A percentile compares a stretch with the other conserved stretches of the same genome.
Conservation (phyloP, 2,329 filamentous ascomycete genomes). For the Epichloe coenophiala region DNA sequence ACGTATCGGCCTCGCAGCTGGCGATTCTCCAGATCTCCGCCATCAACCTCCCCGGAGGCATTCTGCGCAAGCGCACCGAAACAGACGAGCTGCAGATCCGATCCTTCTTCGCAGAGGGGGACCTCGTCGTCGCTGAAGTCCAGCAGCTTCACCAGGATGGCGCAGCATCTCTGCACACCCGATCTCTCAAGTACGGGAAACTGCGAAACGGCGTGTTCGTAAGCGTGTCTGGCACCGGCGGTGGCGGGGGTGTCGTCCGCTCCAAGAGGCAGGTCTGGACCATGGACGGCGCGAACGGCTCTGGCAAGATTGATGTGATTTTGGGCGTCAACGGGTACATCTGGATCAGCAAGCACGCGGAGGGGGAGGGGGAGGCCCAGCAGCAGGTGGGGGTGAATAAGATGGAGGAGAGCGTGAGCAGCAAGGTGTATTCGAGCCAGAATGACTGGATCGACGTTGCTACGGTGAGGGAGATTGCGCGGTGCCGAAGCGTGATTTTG, state of each 20-base stretch:
- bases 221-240: slow-evolving; percentile 67
- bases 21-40: slow-evolving; percentile 73
- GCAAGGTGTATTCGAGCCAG: slow-evolving; percentile 84
- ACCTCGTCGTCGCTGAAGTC: slow-evolving; percentile 87
- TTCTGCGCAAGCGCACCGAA: slow-evolving; percentile 78
- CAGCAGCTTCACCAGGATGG: slow-evolving; percentile 81
- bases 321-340: slow-evolving; percentile 95
- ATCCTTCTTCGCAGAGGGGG: slow-evolving; percentile 92
- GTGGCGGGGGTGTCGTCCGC: slow-evolving; percentile 75
- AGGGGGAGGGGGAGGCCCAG: slow-evolving; percentile 33
- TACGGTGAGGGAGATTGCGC: slow-evolving; percentile 77
- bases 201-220: slow-evolving; percentile 86
- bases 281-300: slow-evolving; percentile 42
- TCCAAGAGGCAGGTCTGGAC: slow-evolving; percentile 82
- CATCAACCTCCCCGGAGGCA: slow-evolving; percentile 91
- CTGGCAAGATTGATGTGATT: slow-evolving; percentile 65
- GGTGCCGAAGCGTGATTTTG: slow-evolving; percentile 67
- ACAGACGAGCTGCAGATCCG: slow-evolving; percentile 96
- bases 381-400: slow-evolving; percentile 54
- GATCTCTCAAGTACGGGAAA: slow-evolving; percentile 88
- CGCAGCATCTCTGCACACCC: slow-evolving; percentile 75
- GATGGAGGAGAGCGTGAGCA: slow-evolving; percentile 75
- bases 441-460: slow-evolving; percentile 71
- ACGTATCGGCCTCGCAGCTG: slow-evolving; percentile 77
- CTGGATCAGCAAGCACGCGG: slow-evolving; percentile 79